Evolutionary conservation across 2,329 filamentous ascomycete species (phyloP), one percentile per base, ranked within the genome.

Genomic region (Nemania bipapillata): DNA sequence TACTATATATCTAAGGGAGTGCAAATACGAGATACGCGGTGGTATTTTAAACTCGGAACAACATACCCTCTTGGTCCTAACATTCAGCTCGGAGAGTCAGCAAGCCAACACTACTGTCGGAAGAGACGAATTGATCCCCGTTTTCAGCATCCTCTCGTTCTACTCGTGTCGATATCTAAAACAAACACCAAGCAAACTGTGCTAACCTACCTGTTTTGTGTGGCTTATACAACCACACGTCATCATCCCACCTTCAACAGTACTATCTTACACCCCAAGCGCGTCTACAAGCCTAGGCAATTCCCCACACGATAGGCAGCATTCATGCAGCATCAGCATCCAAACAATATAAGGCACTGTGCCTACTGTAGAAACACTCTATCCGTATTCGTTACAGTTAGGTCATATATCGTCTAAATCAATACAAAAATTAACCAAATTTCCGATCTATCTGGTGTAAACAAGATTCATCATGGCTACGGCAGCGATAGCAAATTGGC

Each of bases 401-500:
- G 30, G 26, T 17, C 5, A 9, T 20, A 42, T 22, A n/a, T 42
- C n/a, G 37, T 45, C 50, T 15, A 15, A n/a, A 45, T 15, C 15
- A 35, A 52, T 61, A 42, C n/a, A 37, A 52, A 47, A 28, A 8
- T 45, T 12, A 26, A 45, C 54, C 15, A 15, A 32, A 11, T 4
- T 15, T 55, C 55, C 12, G 9, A 35, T 24, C 54, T 26, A n/a
- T 35, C 37, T 22, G 7, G 30, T 40, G n/a, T 24, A 3, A n/a
- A 9, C 45, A n/a, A 55, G 24, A n/a, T 40, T 54, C 28, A 53
- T 50, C 17, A 77, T 77, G 74, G 70, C 74, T 20, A 70, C 74
- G 3, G 69, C 59, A 42, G 65, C 67, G 54, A 32, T 61, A 53
- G 69, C 73, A 11, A 70, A 72, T 50, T 77, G 75, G 75, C 74